Conservation (phyloP, 2,329 filamentous ascomycete species). For the Claviceps sp. region DNA sequence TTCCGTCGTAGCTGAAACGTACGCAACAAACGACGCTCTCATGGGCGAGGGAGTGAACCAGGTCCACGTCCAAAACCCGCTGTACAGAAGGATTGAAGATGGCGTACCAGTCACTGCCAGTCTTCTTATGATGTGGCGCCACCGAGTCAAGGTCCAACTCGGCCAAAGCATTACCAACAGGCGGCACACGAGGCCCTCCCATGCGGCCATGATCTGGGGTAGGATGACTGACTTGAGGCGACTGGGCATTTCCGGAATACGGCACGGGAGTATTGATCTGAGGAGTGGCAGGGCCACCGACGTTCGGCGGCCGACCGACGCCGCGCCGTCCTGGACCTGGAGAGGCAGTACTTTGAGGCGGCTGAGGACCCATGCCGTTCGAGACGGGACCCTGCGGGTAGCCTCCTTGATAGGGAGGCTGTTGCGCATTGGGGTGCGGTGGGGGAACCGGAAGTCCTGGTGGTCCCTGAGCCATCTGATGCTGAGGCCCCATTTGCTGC, state of each 20-base stretch:
- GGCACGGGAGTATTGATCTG: constrained; percentile 82
- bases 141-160: constrained; percentile 81
- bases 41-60: constrained; percentile 84
- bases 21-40: constrained; percentile 98
- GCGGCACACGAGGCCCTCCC: constrained; percentile 34
- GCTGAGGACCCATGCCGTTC: constrained; percentile 67
- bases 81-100: constrained; percentile 91
- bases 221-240: constrained; percentile 77
- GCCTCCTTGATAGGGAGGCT: constrained; percentile 61
- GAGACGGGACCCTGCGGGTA: constrained; percentile 45
- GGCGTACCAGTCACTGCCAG: constrained; percentile 85
- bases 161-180: constrained; percentile 53
- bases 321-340: constrained; percentile 70
- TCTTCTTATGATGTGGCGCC: constrained; percentile 76
- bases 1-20: constrained; percentile 87
- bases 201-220: constrained; percentile 53
- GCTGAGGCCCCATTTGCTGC: constrained; percentile 38
- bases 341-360: constrained; percentile 72
- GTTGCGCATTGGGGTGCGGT: constrained; percentile 47
- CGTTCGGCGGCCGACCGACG: constrained; percentile 50
- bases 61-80: constrained; percentile 80
- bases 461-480: constrained; percentile 59
- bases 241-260: constrained; percentile 70
- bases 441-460: constrained; percentile 48
- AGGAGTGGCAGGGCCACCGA: constrained; percentile 65